Evolutionary conservation across 768 basidiomycete genomes (phyloP).

Genomic region (Russula dissimulans): DNA sequence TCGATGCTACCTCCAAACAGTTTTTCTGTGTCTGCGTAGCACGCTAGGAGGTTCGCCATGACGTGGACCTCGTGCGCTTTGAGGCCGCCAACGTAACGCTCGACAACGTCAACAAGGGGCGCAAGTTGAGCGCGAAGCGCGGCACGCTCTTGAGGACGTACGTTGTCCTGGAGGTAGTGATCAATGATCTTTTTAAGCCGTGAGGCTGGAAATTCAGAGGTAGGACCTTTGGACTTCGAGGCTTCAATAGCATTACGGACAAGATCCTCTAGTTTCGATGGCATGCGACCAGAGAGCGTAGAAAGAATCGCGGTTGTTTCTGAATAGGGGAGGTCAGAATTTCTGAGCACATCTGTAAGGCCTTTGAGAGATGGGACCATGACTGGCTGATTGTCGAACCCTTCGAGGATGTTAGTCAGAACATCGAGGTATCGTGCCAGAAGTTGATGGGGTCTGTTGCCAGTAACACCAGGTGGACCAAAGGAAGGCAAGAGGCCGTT

Average conservation of each 20-base stretch:
- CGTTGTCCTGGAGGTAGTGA: slow-evolving; percentile 69
- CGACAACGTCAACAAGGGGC: slow-evolving; percentile 64
- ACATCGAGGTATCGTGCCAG: slow-evolving; percentile 63
- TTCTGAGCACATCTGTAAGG: slow-evolving; percentile 69
- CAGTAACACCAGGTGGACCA: slow-evolving; percentile 78
- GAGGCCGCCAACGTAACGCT: slow-evolving; percentile 71
- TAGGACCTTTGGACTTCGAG: slow-evolving; percentile 62
- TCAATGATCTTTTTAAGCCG: slow-evolving; percentile 84
- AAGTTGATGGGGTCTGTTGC: slow-evolving; percentile 85
- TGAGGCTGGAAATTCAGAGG: slow-evolving; percentile 80
- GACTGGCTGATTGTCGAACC: slow-evolving; percentile 91
- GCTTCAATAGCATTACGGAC: slow-evolving; percentile 71
- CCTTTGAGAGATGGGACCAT: slow-evolving; percentile 85
- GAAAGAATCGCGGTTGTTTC: slow-evolving; percentile 79
- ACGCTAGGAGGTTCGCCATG: slow-evolving; percentile 65
- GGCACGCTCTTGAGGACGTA: slow-evolving; percentile 70
- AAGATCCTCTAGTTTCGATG: slow-evolving; percentile 79
- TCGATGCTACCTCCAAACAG: slow-evolving; percentile 93
- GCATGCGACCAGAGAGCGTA: slow-evolving; percentile 87
- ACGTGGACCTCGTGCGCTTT: slow-evolving; percentile 79
- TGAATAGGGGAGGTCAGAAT: slow-evolving; percentile 82
- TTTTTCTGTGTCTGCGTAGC: slow-evolving; percentile 82
- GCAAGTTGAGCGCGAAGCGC: slow-evolving; percentile 69
- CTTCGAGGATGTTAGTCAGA: slow-evolving; percentile 87
- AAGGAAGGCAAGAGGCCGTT: slow-evolving; percentile 85